A percentile compares a stretch with the other conserved stretches of the same genome.
Evolutionary conservation across 78 protist genomes (phyloP).

Genomic region (Dictyostelium intermedium): DNA sequence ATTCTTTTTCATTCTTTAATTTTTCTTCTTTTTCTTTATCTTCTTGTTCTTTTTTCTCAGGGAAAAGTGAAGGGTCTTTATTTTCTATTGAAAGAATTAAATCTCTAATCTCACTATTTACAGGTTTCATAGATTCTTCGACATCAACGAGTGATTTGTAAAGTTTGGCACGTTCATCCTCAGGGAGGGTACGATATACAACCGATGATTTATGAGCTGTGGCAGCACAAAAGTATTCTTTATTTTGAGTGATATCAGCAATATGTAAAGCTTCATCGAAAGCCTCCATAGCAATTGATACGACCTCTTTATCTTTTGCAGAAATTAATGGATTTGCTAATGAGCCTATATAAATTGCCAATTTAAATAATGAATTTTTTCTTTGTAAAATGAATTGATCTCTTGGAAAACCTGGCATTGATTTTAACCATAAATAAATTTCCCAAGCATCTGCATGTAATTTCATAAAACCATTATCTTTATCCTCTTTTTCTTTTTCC

Average conservation of each 20-base stretch:
- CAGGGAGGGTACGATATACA: slow-evolving; percentile 34
- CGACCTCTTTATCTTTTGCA: slow-evolving; percentile 32
- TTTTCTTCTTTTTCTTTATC: slow-evolving; percentile 8
- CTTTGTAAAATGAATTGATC: slow-evolving; percentile 23
- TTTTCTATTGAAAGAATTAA: slow-evolving; percentile 51
- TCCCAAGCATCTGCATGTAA: slow-evolving; percentile 61
- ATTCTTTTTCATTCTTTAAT: background rate
- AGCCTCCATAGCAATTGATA: slow-evolving; percentile 58
- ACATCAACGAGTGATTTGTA: slow-evolving; percentile 10
- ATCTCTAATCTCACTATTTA: slow-evolving; percentile 59
- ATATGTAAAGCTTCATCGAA: slow-evolving; percentile 67
- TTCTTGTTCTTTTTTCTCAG: slow-evolving; percentile 52
- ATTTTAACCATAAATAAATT: slow-evolving; percentile 53
- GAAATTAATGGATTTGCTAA: slow-evolving; percentile 64
- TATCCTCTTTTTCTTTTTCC: background rate
- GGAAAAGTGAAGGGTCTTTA: slow-evolving; percentile 37
- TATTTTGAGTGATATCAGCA: slow-evolving; percentile 32
- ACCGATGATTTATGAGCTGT: slow-evolving; percentile 64
- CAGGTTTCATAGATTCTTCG: slow-evolving; percentile 25
- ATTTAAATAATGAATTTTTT: slow-evolving; percentile 27
- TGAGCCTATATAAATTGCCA: slow-evolving; percentile 43
- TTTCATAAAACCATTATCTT: slow-evolving; percentile 44
- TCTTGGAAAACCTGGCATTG: slow-evolving; percentile 23
- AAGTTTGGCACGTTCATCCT: slow-evolving; percentile 17
- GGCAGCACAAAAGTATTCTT: slow-evolving; percentile 68